Conservation (phyloP, 164 flowering plant genomes). For the Magnolia kwangsiensis region DNA sequence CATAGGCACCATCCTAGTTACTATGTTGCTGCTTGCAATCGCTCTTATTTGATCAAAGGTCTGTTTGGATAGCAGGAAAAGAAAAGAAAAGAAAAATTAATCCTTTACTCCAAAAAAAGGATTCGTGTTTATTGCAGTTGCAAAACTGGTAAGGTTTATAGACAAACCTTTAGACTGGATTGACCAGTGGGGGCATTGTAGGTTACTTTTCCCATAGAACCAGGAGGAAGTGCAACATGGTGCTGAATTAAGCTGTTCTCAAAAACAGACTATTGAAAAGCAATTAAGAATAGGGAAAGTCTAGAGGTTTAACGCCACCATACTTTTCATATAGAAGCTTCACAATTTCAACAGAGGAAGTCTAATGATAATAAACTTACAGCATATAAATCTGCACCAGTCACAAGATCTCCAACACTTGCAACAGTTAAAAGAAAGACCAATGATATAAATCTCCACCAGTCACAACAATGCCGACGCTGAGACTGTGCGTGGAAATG, state of each 20-base stretch:
- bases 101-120: no score
- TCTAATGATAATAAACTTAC: conserved; percentile 42
- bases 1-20: no score
- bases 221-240: conserved; percentile 95
- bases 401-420: conserved; percentile 24
- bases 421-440: conserved; percentile 3
- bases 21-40: no score
- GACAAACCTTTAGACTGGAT: conserved; percentile 73
- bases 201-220: conserved; percentile 88
- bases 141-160: conserved; percentile 1
- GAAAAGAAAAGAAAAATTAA: no score
- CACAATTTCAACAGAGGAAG: neutral
- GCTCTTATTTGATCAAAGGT: no score
- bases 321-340: neutral
- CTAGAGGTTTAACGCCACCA: neutral
- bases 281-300: neutral
- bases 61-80: no score
- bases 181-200: conserved; percentile 92
- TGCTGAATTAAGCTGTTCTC: conserved; percentile 95
- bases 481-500: no score
- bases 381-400: conserved; percentile 98
- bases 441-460: no score
- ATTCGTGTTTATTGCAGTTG: neutral
- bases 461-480: no score
- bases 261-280: conserved; percentile 56